Conservation (phyloP, 306 rosid species). For the Crotalaria pallida region DNA sequence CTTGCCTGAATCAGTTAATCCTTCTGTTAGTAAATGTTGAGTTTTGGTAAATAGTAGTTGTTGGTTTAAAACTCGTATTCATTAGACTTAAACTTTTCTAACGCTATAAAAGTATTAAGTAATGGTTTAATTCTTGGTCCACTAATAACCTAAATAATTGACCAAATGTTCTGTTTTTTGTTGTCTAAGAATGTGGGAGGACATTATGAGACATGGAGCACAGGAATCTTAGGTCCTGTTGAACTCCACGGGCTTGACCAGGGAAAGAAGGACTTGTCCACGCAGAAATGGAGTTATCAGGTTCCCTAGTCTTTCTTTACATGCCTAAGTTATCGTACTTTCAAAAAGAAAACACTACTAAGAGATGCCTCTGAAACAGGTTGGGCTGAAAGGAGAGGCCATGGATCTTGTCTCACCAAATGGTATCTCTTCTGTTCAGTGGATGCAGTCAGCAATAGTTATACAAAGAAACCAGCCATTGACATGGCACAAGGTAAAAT, state of each 20-base stretch:
- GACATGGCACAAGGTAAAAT: slow-evolving; percentile 81
- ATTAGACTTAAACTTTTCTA: not conserved
- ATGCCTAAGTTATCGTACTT: not conserved
- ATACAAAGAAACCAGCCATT: slow-evolving; percentile 57
- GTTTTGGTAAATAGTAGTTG: not conserved
- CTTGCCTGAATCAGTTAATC: not conserved
- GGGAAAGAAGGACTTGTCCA: slow-evolving; percentile 75
- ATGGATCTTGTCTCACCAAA: slow-evolving; percentile 65
- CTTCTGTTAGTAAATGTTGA: not conserved
- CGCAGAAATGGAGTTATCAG: slow-evolving; percentile 90
- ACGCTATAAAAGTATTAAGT: not conserved
- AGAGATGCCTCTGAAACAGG: slow-evolving; percentile 38
- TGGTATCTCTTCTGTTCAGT: slow-evolving; percentile 54
- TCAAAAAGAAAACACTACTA: slow-evolving; percentile 13
- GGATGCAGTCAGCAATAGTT: slow-evolving; percentile 66
- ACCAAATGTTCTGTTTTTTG: not conserved
- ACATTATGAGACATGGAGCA: slow-evolving; percentile 73
- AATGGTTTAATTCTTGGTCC: not conserved
- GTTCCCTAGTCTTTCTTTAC: slow-evolving; percentile 22
- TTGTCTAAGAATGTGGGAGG: slow-evolving; percentile 72
- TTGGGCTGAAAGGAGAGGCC: slow-evolving; percentile 78
- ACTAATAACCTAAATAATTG: not conserved
- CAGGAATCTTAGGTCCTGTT: slow-evolving; percentile 87
- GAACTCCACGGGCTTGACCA: slow-evolving; percentile 74
- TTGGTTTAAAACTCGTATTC: not conserved